Evolutionary conservation across 1,284 basidiomycete genomes (phyloP).

Genomic region (Meira miltonrushii): DNA sequence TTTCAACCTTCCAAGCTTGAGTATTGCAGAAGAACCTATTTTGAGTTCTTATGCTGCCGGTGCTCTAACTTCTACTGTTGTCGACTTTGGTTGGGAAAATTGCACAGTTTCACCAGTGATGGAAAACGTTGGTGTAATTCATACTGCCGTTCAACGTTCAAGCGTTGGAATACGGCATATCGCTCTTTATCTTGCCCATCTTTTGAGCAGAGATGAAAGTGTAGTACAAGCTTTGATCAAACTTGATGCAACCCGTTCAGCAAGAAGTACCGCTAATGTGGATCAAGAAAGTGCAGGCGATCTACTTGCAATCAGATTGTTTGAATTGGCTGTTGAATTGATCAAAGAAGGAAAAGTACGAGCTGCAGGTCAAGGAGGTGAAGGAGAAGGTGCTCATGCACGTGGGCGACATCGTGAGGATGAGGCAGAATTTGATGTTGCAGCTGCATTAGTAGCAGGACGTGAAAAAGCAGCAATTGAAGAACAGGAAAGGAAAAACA

Average conservation of each 20-base stretch:
- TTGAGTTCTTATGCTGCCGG: constrained; percentile 78
- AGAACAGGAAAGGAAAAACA: constrained; percentile 61
- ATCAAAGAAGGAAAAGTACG: constrained; percentile 33
- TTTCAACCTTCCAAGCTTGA: constrained; percentile 85
- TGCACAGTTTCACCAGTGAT: constrained; percentile 74
- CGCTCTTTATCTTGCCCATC: constrained; percentile 44
- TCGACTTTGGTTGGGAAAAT: constrained; percentile 74
- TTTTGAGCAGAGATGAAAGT: constrained; percentile 38
- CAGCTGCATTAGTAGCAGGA: constrained; percentile 55
- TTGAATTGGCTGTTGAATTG: constrained; percentile 30
- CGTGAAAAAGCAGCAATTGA: constrained; percentile 23
- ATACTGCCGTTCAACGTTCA: constrained; percentile 30
- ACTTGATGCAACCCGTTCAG: constrained; percentile 12
- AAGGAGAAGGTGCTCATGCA: constrained; percentile 11
- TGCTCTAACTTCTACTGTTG: constrained; percentile 69
- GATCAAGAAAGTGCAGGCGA: neutral
- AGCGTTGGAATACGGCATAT: constrained; percentile 40
- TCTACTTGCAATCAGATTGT: constrained; percentile 10
- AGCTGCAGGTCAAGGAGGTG: constrained; percentile 25
- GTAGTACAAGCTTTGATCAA: constrained; percentile 34
- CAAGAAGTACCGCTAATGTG: neutral
- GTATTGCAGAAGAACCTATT: constrained; percentile 76
- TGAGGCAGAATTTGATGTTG: constrained; percentile 67
- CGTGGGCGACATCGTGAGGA: constrained; percentile 56
- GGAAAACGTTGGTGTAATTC: constrained; percentile 61